Evolutionary conservation across 1,139 yeast genomes (phyloP), one percentile per base, ranked within the genome.

Genomic region (Eremothecium coryli): DNA sequence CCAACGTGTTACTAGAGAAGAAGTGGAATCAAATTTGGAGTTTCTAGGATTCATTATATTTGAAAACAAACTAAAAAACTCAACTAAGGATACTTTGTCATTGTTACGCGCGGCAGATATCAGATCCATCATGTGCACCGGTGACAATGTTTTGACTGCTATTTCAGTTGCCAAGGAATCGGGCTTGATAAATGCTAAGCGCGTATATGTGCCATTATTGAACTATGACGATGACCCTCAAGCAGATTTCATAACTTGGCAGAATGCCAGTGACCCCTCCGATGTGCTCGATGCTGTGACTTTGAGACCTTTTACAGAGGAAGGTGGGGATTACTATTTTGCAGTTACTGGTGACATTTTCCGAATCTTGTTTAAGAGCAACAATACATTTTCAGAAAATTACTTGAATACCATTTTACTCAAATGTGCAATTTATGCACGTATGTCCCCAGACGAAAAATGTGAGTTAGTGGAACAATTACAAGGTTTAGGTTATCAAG

Each of bases 371-470:
- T 67, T 88, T 48, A 73, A 78, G 23, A 53, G 69, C 33, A 71
- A 70, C 29, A 53, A 48, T 25, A 59, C 58, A 13, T 34, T 50
- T 23, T 51, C 63, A 3, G 63, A 60, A 15, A 54, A 50, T 2
- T 64, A 62, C 38, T 52, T 69, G 31, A 77, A 79, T 38, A 71
- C 68, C 32, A 68, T 90, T 50, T 66, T 93, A 36, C 65, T 86
- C 64, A 76, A 73, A 44, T 76, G 90, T 41, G 73, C 77, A 32
- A 73, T 90, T 5, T 93, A 78, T 62, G 97, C 98, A 1, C 69
- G 99, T 45, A 90, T 90, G 99, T 88, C 97, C 0, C 99, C 99
- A 0, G 98, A 90, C 58, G 99, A 90, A 54, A 90, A 90, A 54
- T 95, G 90, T 55, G 98, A 90, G 60, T 66, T 90, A 35, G 96